A percentile compares a stretch with the other conserved stretches of the same genome.
Evolutionary conservation across 805 yeast genomes (phyloP).

Genomic region (Geotrichum ghanense): DNA sequence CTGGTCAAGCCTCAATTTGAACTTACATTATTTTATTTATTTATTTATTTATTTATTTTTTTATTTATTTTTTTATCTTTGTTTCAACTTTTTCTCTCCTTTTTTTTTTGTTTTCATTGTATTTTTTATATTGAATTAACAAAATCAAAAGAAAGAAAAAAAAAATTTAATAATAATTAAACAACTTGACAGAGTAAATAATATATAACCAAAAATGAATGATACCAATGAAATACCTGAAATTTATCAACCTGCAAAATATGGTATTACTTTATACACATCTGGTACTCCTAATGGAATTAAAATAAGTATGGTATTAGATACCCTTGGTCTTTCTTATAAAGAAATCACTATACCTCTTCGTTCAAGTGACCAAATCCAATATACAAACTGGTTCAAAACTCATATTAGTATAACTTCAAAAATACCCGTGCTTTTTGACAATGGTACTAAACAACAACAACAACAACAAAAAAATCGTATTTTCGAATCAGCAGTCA

Average conservation of each 20-base stretch:
- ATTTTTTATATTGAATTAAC: too few relatives aligned
- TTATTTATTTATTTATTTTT: too few relatives aligned
- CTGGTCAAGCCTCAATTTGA: too few relatives aligned
- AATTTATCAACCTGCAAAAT: not conserved
- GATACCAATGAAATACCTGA: not conserved
- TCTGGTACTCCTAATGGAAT: constrained; percentile 33
- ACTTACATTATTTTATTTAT: too few relatives aligned
- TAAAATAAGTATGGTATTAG: constrained; percentile 28
- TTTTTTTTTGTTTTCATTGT: too few relatives aligned
- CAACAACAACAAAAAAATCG: constrained; percentile 15
- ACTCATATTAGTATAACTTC: constrained; percentile 60
- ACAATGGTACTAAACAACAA: constrained; percentile 19
- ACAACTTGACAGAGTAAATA: too few relatives aligned
- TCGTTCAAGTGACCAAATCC: constrained; percentile 35
- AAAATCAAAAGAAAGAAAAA: too few relatives aligned
- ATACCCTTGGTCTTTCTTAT: constrained; percentile 25
- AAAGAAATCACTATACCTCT: constrained; percentile 32
- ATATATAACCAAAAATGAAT: too few relatives aligned
- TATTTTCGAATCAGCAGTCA: constrained; percentile 48
- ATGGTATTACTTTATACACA: constrained; percentile 30
- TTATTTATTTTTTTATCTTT: too few relatives aligned
- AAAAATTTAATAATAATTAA: too few relatives aligned
- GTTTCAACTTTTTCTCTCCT: too few relatives aligned
- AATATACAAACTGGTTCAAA: constrained; percentile 42
- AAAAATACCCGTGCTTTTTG: constrained; percentile 29